Evolutionary conservation across 1,284 basidiomycete genomes (phyloP).

Genomic region (Tilletia walkeri): DNA sequence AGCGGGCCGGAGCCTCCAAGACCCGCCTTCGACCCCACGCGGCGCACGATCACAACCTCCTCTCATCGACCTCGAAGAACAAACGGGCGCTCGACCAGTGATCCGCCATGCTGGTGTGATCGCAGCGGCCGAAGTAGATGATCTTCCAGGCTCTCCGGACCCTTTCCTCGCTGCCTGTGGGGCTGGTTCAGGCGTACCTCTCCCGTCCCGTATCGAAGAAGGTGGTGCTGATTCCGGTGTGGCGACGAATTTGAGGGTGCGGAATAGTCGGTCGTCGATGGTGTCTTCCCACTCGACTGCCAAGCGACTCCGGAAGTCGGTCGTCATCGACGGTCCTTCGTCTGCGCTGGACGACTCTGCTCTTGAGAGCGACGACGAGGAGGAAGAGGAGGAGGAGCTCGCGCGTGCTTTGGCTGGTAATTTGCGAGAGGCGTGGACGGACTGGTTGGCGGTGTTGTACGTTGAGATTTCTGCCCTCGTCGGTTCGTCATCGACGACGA

Average conservation of each 20-base stretch:
- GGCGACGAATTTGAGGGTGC: background rate
- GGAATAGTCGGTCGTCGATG: conserved; percentile 1
- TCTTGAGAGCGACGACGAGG: background rate
- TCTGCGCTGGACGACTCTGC: background rate
- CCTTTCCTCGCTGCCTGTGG: conserved; percentile 12
- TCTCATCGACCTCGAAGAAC: background rate
- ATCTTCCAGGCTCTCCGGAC: background rate
- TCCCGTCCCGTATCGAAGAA: background rate
- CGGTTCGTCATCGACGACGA: background rate
- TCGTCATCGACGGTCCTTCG: background rate
- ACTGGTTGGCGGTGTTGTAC: conserved; percentile 1
- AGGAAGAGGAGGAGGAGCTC: conserved; percentile 3
- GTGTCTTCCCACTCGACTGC: too few species aligned
- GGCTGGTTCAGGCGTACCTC: background rate
- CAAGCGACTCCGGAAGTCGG: background rate
- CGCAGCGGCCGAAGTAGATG: background rate
- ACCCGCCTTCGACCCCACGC: background rate
- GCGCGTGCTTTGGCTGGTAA: background rate
- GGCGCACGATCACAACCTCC: background rate
- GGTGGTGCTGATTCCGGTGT: background rate
- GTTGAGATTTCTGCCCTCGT: conserved; percentile 1
- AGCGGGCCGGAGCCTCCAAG: background rate
- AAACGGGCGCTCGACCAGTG: background rate
- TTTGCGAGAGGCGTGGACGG: background rate
- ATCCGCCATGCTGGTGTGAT: background rate